A percentile compares a stretch with the other conserved stretches of the same genome.
Evolutionary conservation across 176 grass and related monocot genomes (phyloP).

Genomic region (Phragmites australis): DNA sequence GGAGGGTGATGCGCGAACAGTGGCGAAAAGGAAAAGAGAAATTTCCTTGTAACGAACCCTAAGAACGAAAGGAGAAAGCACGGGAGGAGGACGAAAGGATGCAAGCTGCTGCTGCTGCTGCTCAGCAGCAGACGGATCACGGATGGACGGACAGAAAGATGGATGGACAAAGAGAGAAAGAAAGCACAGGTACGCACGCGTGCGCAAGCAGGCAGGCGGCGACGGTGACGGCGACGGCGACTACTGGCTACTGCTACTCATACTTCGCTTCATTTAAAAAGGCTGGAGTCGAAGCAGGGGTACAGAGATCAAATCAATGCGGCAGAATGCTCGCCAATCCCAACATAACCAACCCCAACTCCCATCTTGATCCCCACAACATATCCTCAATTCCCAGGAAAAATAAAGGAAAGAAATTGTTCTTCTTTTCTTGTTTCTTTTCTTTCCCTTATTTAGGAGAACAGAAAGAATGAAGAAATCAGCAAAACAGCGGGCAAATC

Average conservation of each 20-base stretch:
- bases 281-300: slow-evolving; percentile 21
- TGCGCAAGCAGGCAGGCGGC: slow-evolving; percentile 17
- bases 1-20: slow-evolving; percentile 12
- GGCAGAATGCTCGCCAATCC: slow-evolving; percentile 67
- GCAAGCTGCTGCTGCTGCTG: not conserved
- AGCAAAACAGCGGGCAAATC: not conserved
- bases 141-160: slow-evolving; percentile 39
- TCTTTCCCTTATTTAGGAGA: not conserved
- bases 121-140: no score
- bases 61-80: slow-evolving; percentile 26
- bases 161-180: slow-evolving; percentile 27
- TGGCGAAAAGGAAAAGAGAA: slow-evolving; percentile 42
- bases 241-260: not conserved
- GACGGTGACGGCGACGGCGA: slow-evolving; percentile 24
- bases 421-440: not conserved
- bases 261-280: slow-evolving; percentile 45
- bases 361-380: slow-evolving; percentile 61
- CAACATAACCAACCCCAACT: slow-evolving; percentile 54
- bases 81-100: not conserved
- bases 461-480: not conserved
- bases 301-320: slow-evolving; percentile 60
- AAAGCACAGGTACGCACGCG: not conserved
- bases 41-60: slow-evolving; percentile 50
- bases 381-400: slow-evolving; percentile 1
- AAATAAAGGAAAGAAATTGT: not conserved